Evolutionary conservation across 164 flowering plant genomes (phyloP).

Genomic region (Litsea cubeba): DNA sequence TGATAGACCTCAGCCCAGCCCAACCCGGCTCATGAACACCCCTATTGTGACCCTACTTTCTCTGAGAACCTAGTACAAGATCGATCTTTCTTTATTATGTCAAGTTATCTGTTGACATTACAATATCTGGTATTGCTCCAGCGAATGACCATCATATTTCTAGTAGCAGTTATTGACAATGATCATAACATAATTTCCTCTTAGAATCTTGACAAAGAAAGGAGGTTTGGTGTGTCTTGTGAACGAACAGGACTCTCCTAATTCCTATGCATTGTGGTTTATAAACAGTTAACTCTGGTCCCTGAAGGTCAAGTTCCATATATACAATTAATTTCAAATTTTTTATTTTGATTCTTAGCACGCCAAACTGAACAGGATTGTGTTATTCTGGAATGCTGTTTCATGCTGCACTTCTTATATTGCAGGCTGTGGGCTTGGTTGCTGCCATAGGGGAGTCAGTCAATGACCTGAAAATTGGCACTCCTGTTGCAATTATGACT

Average conservation of each 20-base stretch:
- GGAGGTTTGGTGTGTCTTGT: too few species aligned
- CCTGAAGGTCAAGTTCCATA: not conserved
- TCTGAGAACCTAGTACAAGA: too few species aligned
- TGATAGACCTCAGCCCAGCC: too few species aligned
- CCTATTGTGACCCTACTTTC: too few species aligned
- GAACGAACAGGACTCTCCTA: too few species aligned
- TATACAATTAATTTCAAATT: too few species aligned
- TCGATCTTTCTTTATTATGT: too few species aligned
- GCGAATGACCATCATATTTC: too few species aligned
- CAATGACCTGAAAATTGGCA: slow-evolving; percentile 57
- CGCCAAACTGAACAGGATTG: not conserved
- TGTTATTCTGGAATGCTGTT: not conserved
- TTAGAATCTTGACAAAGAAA: not conserved
- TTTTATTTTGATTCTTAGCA: not conserved
- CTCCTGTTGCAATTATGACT: slow-evolving; percentile 86
- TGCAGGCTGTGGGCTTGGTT: slow-evolving; percentile 91
- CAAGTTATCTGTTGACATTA: too few species aligned
- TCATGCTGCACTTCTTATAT: not conserved
- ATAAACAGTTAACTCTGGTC: not conserved
- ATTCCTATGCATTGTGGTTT: too few species aligned
- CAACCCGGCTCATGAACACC: too few species aligned
- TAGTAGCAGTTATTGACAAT: not conserved
- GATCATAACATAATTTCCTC: not conserved
- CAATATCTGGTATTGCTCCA: too few species aligned
- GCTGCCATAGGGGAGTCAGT: slow-evolving; percentile 88